Base-by-base conservation (phyloP, 306 rosid species). In the Acacia confusa region DNA sequence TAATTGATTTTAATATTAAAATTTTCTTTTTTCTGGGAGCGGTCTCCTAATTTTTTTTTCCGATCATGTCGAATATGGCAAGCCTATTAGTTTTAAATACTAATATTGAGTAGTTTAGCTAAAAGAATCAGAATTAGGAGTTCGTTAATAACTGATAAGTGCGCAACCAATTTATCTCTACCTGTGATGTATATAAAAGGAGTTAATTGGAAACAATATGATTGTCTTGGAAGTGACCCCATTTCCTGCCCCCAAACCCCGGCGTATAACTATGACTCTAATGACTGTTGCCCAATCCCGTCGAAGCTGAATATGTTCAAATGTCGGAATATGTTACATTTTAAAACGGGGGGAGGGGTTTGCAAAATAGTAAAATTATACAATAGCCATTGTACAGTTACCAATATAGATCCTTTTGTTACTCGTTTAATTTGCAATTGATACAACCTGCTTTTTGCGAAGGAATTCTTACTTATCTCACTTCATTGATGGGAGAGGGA, bases 1-100 rank as follows among this genome's bases (percentile, higher is more conserved):
- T 93, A 82, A 75, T 86, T 68, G 28, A 70, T 66, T 34, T 5
- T 34, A 77, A 60, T 69, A 50, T 74, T 28, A 10, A 65, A 55
- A 11, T 25, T 12, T 47, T 38, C 70, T 60, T 16, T 7, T 61
- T 52, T 52, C 2, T 47, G 43, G 22, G 74, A 52, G 45, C 45
- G 7, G 22, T 66, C 12, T 67, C 5, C 60, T 43, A 11, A 3
- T 47, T 2, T 20, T 44, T 22, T 79, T 30, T 0, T 12, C 27
- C 47, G 19, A 19, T 79, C 19, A 41, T 36, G 47, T 38, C n/a
- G 44, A 65, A 32, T 32, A 6, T 19, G 69, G 69, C 69, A 14
- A 38, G 17, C 40, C 40, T 12, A 28, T 63, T 63, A 25, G 40
- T 2, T 58, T 58, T 58, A 2, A 58, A 2, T 22, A 55, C 12